Evolutionary conservation across 768 basidiomycete species (phyloP).

Genomic region (Trichaptum fuscoviolaceum): DNA sequence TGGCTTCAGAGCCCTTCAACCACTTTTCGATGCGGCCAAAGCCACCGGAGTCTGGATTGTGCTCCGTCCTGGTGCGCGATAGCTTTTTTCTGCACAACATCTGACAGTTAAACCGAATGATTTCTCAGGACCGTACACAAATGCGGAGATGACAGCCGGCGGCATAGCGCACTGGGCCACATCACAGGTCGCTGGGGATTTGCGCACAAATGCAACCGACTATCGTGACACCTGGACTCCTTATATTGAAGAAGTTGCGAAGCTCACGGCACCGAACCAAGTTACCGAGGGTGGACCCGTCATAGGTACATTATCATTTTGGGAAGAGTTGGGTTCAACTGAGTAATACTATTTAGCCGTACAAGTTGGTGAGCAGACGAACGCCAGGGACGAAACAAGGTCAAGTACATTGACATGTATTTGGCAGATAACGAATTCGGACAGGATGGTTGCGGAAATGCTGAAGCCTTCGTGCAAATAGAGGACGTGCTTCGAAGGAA

Average conservation of each 20-base stretch:
- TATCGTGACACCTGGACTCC: slow-evolving; percentile 66
- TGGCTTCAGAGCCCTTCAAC: slow-evolving; percentile 62
- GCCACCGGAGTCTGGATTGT: slow-evolving; percentile 75
- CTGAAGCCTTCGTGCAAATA: slow-evolving; percentile 54
- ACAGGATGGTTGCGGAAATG: background rate
- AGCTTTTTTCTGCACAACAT: background rate
- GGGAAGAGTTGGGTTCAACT: background rate
- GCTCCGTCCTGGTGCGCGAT: slow-evolving; percentile 58
- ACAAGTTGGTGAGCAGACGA: slow-evolving; percentile 42
- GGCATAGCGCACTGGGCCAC: slow-evolving; percentile 71
- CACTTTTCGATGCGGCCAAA: slow-evolving; percentile 70
- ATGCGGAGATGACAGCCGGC: slow-evolving; percentile 77
- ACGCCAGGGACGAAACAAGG: background rate
- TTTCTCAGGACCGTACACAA: slow-evolving; percentile 47
- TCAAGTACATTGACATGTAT: background rate
- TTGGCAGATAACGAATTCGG: background rate
- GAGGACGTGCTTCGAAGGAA: slow-evolving; percentile 49
- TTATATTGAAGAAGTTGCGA: slow-evolving; percentile 64
- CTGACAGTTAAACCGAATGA: background rate
- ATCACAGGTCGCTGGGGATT: slow-evolving; percentile 52
- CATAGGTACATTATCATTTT: slow-evolving; percentile 42
- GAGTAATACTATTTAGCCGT: slow-evolving; percentile 33
- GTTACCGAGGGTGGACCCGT: slow-evolving; percentile 71
- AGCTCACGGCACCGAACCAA: slow-evolving; percentile 57
- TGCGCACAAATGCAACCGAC: slow-evolving; percentile 70